Conservation (phyloP, 1,139 yeast genomes). For the Zygoascus sp. region DNA sequence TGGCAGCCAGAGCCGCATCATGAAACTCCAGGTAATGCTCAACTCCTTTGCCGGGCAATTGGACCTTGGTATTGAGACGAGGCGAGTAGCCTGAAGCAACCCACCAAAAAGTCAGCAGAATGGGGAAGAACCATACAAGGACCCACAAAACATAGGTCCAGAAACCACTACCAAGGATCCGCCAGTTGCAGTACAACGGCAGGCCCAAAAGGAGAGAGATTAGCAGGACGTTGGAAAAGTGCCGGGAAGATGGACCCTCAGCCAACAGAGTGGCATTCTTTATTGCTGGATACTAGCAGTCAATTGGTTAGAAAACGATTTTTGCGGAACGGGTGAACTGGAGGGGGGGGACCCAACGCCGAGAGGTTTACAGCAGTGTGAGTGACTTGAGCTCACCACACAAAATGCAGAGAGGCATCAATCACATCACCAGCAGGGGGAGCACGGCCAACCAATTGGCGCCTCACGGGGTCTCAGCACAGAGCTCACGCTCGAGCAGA, state of each 20-base stretch:
- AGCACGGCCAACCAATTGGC: not conserved
- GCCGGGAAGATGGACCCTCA: conserved; percentile 82
- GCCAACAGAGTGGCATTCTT: conserved; percentile 86
- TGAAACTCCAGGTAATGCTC: conserved; percentile 80
- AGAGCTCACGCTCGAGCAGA: not conserved
- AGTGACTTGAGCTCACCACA: too few species aligned
- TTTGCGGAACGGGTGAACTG: too few species aligned
- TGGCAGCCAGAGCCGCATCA: conserved; percentile 63
- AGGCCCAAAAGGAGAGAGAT: conserved; percentile 49
- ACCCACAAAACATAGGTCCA: conserved; percentile 53
- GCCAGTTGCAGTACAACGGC: conserved; percentile 61
- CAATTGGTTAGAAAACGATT: conserved; percentile 1
- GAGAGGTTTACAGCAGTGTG: too few species aligned
- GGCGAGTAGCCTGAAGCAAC: conserved; percentile 73
- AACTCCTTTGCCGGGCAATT: conserved; percentile 72
- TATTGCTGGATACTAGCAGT: conserved; percentile 58
- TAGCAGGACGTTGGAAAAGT: conserved; percentile 64
- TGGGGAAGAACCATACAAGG: conserved; percentile 55
- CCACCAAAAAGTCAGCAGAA: conserved; percentile 80
- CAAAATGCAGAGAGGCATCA: too few species aligned
- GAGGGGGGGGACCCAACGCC: too few species aligned
- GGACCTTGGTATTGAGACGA: conserved; percentile 71
- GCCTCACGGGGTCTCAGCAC: not conserved
- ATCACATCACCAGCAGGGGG: too few species aligned
- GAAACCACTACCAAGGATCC: conserved; percentile 64